A percentile compares a stretch with the other conserved stretches of the same genome.
These are phyloP conservation scores for Acarospora socialis DNA, from an alignment of 2,329 filamentous ascomycete species.

Conservation along the genomic window DNA sequence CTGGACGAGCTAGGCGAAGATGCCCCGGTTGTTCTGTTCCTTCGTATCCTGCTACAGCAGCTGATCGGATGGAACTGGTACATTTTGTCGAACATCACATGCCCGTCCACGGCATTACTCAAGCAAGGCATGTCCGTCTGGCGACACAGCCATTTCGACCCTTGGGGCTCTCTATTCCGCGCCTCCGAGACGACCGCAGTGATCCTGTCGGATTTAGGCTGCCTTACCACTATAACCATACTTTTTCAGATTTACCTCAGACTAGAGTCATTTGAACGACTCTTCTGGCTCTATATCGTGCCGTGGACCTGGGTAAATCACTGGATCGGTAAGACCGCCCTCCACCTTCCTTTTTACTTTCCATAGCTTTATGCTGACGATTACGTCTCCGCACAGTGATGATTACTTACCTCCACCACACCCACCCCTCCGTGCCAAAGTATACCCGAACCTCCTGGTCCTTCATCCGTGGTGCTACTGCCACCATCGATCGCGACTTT, in stretches of 20 bases:
- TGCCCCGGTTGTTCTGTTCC: conserved; percentile 14
- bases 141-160: conserved; percentile 7
- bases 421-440: conserved; percentile 3
- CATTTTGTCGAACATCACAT: conserved; percentile 17
- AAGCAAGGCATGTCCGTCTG: background rate
- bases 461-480: conserved; percentile 5
- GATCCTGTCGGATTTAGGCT: conserved; percentile 1
- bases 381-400: background rate
- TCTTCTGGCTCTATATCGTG: background rate
- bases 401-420: conserved; percentile 7
- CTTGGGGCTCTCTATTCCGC: conserved; percentile 2
- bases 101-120: conserved; percentile 4
- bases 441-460: conserved; percentile 4
- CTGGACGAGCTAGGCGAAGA: conserved; percentile 17
- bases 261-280: too few relatives aligned
- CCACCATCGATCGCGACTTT: conserved; percentile 5
- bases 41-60: conserved; percentile 16
- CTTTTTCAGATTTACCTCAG: background rate
- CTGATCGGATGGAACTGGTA: conserved; percentile 19
- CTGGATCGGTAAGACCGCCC: background rate
- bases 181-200: conserved; percentile 2
- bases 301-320: background rate
- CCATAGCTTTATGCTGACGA: background rate
- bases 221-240: background rate
- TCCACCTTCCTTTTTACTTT: background rate